Base-by-base conservation (phyloP, 768 basidiomycete species). In the Rhodotorula diobovata region DNA sequence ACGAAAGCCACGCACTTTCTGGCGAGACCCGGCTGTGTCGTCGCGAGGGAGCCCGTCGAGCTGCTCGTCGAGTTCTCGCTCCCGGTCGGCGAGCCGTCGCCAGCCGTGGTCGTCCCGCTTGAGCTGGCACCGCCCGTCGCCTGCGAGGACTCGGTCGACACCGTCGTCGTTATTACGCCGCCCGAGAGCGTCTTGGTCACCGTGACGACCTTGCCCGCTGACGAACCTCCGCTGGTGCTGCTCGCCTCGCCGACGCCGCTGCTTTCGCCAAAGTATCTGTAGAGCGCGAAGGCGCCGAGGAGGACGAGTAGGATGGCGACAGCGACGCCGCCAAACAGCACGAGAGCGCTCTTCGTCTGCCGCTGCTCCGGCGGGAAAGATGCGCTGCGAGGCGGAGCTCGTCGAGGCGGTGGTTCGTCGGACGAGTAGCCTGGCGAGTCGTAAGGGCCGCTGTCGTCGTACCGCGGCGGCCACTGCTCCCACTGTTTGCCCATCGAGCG, bases 301-400 rank as follows among this genome's bases (percentile, higher is more conserved):
- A 67, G 37, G 57, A 73, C 25, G 57, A 68, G 61, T 35, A 39
- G 7, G 50, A 66, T 18, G 41, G 30, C 48, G 37, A 61, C 23
- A 1, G 46, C 48, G 58, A 72, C 11, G 23, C 63, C 61, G 65
- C 69, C 34, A 53, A 67, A 50, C n/a, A 54, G 30, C 54, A 68
- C 14, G 46, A 65, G 12, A 61, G 30, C 35, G 55, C 35, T 45
- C 14, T 28, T 28, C 0, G 53, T 45, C 30, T 45, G 64, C 18
- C 35, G 35, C 25, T 46, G 54, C 1, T 45, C 39, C 1, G 30
- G 30, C n/a, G 54, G n/a, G 37, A 16, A 23, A 23, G 32, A 34
- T 4, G 8, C 34, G 54, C 12, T 25, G 14, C 35, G 50, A 25
- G 39, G 37, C 37, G 12, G 35, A 16, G 16, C 50, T 15, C 28